Conservation (phyloP, 192 early-diverging fungal species). For the Coemansia sp. region DNA sequence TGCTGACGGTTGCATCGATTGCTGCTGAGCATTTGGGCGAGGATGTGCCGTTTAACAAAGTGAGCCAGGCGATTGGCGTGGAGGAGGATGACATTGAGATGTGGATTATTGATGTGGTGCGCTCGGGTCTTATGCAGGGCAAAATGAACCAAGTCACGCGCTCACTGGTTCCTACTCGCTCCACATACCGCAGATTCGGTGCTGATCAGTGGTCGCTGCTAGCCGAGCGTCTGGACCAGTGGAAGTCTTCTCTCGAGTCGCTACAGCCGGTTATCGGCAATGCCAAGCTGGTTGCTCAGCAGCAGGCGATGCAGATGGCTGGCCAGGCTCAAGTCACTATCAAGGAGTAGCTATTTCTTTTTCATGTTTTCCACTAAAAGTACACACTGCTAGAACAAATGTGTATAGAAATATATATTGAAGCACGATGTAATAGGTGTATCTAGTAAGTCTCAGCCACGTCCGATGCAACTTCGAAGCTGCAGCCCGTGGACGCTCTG, state of each 20-base stretch:
- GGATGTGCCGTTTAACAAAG: conserved; percentile 70
- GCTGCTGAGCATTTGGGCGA: conserved; percentile 68
- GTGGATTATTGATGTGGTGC: conserved; percentile 94
- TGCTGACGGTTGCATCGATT: conserved; percentile 77
- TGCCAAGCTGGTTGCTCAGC: conserved; percentile 72
- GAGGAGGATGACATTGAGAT: conserved; percentile 82
- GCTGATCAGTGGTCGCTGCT: conserved; percentile 78
- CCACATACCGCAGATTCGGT: conserved; percentile 82
- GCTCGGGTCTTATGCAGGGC: conserved; percentile 88
- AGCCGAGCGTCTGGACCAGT: conserved; percentile 64
- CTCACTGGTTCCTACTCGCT: conserved; percentile 76
- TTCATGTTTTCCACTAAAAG: no score
- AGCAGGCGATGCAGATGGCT: conserved; percentile 45
- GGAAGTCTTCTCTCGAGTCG: conserved; percentile 78
- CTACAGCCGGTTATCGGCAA: conserved; percentile 86
- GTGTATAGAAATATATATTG: neutral
- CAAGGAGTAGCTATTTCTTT: conserved; percentile 21
- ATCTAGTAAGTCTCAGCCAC: conserved; percentile 45
- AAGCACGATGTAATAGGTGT: neutral
- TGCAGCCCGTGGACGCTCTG: conserved; percentile 61
- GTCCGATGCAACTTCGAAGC: conserved; percentile 60
- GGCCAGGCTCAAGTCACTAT: conserved; percentile 35
- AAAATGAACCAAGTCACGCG: conserved; percentile 90
- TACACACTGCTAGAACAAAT: no score
- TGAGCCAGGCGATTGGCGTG: conserved; percentile 75